These are phyloP conservation scores for Teunomyces aglyptinius DNA, from an alignment of 805 yeast species.

Conservation along the genomic window DNA sequence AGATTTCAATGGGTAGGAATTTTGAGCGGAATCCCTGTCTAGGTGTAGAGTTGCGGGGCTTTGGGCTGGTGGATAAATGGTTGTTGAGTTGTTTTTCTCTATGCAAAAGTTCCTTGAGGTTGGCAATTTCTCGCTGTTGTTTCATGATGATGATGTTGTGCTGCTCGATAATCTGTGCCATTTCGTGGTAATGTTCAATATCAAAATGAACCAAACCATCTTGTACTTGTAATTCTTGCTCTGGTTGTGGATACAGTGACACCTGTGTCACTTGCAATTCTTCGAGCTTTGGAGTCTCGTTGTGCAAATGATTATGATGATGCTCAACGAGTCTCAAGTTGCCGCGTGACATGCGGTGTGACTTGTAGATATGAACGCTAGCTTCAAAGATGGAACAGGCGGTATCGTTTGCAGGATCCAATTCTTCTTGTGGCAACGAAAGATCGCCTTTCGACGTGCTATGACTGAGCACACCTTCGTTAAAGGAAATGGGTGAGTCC, in stretches of 20 bases:
- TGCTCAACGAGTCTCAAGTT: conserved; percentile 6
- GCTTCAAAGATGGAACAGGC: conserved; percentile 14
- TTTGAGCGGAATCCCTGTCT: conserved; percentile 3
- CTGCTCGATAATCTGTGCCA: conserved; percentile 21
- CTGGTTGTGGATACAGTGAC: background rate
- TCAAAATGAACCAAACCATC: background rate
- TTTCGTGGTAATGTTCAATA: conserved; percentile 19
- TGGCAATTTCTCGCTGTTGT: conserved; percentile 26
- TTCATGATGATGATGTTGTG: conserved; percentile 20
- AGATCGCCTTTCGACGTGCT: conserved; percentile 15
- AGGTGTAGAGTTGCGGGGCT: background rate
- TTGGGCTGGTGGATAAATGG: background rate
- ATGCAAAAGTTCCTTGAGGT: conserved; percentile 19
- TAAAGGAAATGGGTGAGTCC: conserved; percentile 10
- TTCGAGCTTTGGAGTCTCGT: background rate
- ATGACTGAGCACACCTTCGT: conserved; percentile 14
- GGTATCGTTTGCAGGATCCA: conserved; percentile 5
- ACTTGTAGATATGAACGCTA: conserved; percentile 14
- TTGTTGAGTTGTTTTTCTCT: conserved; percentile 21
- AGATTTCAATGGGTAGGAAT: conserved; percentile 11
- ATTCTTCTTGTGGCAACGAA: conserved; percentile 6
- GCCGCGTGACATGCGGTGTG: conserved; percentile 5
- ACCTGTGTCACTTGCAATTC: background rate
- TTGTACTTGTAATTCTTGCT: background rate
- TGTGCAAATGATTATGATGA: background rate